Base-by-base conservation (phyloP, 352 stramenopile species). In the Globisporangium parvum region DNA sequence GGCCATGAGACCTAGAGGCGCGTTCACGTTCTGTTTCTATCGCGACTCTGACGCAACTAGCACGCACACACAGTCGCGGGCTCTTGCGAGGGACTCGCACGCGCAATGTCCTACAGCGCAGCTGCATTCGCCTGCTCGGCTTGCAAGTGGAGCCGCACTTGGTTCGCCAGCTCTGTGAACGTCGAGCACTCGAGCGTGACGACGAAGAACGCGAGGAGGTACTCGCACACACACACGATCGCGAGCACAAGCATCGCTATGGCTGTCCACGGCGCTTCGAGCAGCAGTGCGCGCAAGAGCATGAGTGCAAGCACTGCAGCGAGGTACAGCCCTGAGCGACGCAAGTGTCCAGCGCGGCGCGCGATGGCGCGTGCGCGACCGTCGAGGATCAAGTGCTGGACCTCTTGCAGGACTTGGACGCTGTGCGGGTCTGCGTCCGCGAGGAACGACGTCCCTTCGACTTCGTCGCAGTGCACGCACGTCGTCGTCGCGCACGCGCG, bases 121-220 rank as follows among this genome's bases (percentile, higher is more conserved):
- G 31, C 60, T 10, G 14, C 51, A n/a, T 24, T 54, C 40, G 51
- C 47, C 12, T 64, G 54, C 47, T 75, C 59, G 6, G 58, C 66
- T 45, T 88, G 61, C 21, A 83, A 58, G 33, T 88, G 77, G 20
- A 92, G 65, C 15, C 80, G 71, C 54, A 84, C 74, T 59, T 92
- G 65, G 65, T 83, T 89, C 31, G 64, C 62, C 12, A 92, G 60
- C 62, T 92, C 80, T 17, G 76, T 90, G 65, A 92, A 92, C 40
- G 75, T 80, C 50, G 82, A 89, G 63, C 77, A 88, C 68, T 92
- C 82, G 46, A 90, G 77, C 41, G 82, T 90, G 42, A 89, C 63
- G 51, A 89, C 80, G 65, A 82, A 92, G 67, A 92, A 90, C 37
- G 80, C 69, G 40, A 92, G 59, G 24, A 87, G 57, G 67, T 92